Conservation (phyloP, 2,329 filamentous ascomycete species). For the Paracoccidioides brasiliensis region DNA sequence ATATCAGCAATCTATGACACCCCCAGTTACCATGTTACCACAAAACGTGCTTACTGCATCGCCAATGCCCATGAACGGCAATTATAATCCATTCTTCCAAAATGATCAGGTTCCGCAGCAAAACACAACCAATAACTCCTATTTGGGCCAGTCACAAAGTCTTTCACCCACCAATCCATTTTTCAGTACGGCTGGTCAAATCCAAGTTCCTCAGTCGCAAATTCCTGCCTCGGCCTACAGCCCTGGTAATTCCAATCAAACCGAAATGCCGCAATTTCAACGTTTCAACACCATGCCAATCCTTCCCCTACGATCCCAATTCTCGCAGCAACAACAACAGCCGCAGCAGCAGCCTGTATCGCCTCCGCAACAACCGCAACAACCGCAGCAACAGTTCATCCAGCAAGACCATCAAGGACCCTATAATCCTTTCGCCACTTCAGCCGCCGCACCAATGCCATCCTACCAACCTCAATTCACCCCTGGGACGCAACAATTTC, state of each 20-base stretch:
- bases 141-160: slow-evolving; percentile 15
- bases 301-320: slow-evolving; percentile 20
- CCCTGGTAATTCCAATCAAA: neutral
- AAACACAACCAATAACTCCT: slow-evolving; percentile 14
- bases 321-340: slow-evolving; percentile 18
- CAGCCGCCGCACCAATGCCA: slow-evolving; percentile 8
- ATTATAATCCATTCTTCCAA: slow-evolving; percentile 22
- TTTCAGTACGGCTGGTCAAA: slow-evolving; percentile 18
- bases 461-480: slow-evolving; percentile 6
- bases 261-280: slow-evolving; percentile 12
- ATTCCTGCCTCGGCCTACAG: slow-evolving; percentile 8
- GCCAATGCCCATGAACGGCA: slow-evolving; percentile 22
- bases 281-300: slow-evolving; percentile 30
- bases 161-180: slow-evolving; percentile 23
- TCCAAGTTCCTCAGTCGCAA: slow-evolving; percentile 16
- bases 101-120: slow-evolving; percentile 17
- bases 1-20: slow-evolving; percentile 32
- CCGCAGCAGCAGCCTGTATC: slow-evolving; percentile 14
- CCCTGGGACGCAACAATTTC: slow-evolving; percentile 9
- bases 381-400: slow-evolving; percentile 6
- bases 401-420: slow-evolving; percentile 13
- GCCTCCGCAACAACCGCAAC: slow-evolving; percentile 5
- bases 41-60: slow-evolving; percentile 24
- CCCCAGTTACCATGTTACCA: slow-evolving; percentile 24
- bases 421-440: slow-evolving; percentile 24